Conservation (phyloP, 1,139 yeast genomes). For the Debaryomyces sp. region DNA sequence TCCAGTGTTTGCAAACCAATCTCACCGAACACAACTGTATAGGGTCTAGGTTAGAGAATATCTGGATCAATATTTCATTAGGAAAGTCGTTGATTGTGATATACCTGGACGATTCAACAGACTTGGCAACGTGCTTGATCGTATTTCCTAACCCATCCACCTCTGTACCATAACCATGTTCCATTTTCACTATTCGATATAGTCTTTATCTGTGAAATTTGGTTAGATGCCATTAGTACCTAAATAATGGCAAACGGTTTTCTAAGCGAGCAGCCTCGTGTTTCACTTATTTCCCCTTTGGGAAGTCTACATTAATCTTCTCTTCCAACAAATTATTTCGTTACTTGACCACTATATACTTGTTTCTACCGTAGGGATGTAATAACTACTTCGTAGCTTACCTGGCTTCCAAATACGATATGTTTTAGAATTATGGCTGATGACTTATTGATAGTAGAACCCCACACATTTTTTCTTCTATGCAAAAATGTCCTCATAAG, state of each 20-base stretch:
- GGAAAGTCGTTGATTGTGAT: slow-evolving; percentile 43
- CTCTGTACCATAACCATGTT: not conserved
- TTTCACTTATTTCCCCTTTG: not conserved
- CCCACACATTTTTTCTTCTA: too few relatives aligned
- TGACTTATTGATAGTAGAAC: too few relatives aligned
- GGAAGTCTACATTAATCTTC: not conserved
- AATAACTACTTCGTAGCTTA: not conserved
- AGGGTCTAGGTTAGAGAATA: slow-evolving; percentile 61
- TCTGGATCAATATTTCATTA: slow-evolving; percentile 55
- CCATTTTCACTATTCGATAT: not conserved
- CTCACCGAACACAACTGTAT: slow-evolving; percentile 51
- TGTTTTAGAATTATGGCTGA: too few relatives aligned
- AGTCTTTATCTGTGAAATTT: not conserved
- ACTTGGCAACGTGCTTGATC: slow-evolving; percentile 5
- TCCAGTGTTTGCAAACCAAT: slow-evolving; percentile 58
- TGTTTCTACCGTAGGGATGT: not conserved
- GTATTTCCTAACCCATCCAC: slow-evolving; percentile 24
- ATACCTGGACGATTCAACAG: not conserved
- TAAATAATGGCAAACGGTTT: slow-evolving; percentile 2
- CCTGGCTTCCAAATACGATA: too few relatives aligned
- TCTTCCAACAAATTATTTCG: not conserved
- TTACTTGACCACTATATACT: not conserved
- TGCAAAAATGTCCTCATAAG: too few relatives aligned
- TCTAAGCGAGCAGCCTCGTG: not conserved
- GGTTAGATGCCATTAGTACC: not conserved